A percentile compares a stretch with the other conserved stretches of the same genome.
phyloP scores from a whole-genome alignment of 164 flowering plant species.

The Vitis rotundifolia region DNA sequence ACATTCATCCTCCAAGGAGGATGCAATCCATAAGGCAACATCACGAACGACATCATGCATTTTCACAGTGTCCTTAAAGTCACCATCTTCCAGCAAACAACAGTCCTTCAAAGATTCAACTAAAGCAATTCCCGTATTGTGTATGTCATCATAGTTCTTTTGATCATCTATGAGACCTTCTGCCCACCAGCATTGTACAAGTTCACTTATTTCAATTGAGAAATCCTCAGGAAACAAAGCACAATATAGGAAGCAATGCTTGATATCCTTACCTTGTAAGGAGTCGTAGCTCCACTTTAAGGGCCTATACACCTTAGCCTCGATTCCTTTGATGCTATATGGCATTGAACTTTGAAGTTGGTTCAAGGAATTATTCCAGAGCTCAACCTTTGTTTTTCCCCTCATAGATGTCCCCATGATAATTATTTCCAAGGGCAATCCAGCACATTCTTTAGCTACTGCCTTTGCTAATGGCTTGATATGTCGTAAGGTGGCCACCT shows the following conservation, averaged over 20 bases:
- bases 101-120: neutral
- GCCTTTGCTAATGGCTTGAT: neutral
- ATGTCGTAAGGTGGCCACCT: no score
- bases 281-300: conserved; percentile 11
- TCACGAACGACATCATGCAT: conserved; percentile 16
- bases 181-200: neutral
- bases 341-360: neutral
- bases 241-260: conserved; percentile 4
- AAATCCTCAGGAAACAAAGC: conserved; percentile 2
- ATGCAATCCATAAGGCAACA: conserved; percentile 11
- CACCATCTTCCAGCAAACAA: conserved; percentile 8
- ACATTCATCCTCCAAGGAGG: neutral
- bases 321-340: neutral
- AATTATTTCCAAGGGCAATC: conserved; percentile 5
- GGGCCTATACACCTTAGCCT: neutral
- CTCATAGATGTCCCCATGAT: conserved; percentile 6
- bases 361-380: conserved; percentile 3
- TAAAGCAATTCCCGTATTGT: neutral
- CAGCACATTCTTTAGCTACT: neutral
- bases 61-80: neutral
- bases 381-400: neutral
- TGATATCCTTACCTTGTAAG: neutral
- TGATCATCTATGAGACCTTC: conserved; percentile 11
- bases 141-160: neutral
- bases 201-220: neutral